Evolutionary conservation across 2,329 filamentous ascomycete species (phyloP).

Genomic region (Ophiostoma sp.): DNA sequence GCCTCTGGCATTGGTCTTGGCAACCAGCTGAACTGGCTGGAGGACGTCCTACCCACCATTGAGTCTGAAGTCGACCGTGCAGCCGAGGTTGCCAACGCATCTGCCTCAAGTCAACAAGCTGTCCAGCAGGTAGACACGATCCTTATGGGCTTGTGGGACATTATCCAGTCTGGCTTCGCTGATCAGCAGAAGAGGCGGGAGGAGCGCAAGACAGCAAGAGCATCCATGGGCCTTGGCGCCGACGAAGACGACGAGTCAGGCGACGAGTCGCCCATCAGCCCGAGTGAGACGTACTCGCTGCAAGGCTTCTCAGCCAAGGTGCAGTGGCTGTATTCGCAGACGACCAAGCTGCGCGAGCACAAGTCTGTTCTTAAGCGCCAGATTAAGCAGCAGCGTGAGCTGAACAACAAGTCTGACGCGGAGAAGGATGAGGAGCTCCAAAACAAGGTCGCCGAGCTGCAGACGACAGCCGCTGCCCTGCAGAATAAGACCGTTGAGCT

Average conservation of each 20-base stretch:
- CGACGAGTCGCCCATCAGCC: slow-evolving; percentile 56
- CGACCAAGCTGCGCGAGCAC: slow-evolving; percentile 79
- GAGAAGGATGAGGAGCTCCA: slow-evolving; percentile 66
- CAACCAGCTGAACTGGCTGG: slow-evolving; percentile 69
- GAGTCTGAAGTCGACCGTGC: slow-evolving; percentile 46
- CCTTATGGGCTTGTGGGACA: slow-evolving; percentile 58
- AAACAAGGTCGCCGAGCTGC: slow-evolving; percentile 56
- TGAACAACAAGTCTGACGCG: slow-evolving; percentile 83
- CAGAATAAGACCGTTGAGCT: slow-evolving; percentile 59
- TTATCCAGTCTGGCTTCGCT: slow-evolving; percentile 56
- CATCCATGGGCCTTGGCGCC: slow-evolving; percentile 58
- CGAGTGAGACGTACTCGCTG: slow-evolving; percentile 67
- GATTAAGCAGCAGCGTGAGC: slow-evolving; percentile 90
- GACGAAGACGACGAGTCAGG: slow-evolving; percentile 65
- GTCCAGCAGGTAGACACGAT: slow-evolving; percentile 58
- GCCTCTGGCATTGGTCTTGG: slow-evolving; percentile 59
- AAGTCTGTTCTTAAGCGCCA: slow-evolving; percentile 86
- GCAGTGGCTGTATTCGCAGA: slow-evolving; percentile 73
- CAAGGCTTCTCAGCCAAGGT: slow-evolving; percentile 76
- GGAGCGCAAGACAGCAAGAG: slow-evolving; percentile 53
- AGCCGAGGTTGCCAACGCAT: slow-evolving; percentile 37
- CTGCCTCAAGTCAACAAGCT: slow-evolving; percentile 42
- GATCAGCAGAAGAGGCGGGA: slow-evolving; percentile 56
- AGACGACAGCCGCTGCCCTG: slow-evolving; percentile 63
- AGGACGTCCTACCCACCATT: slow-evolving; percentile 57